Conservation (phyloP, 73 alveolate species). For the Urostyla sp. region DNA sequence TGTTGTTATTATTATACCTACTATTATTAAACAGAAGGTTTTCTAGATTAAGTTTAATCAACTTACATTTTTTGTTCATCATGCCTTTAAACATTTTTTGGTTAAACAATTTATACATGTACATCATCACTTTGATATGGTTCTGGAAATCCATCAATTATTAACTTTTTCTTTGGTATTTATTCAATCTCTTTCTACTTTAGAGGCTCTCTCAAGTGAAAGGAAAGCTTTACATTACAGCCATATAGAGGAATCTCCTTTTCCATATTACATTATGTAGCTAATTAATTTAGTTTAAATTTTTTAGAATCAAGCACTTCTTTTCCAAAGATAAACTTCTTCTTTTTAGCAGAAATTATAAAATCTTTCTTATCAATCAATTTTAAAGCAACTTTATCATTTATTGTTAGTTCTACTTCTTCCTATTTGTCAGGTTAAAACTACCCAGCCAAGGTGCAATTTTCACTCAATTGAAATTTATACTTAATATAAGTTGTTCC, state of each 20-base stretch:
- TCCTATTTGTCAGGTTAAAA: background rate
- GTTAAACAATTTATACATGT: too few relatives aligned
- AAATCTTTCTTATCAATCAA: conserved; percentile 30
- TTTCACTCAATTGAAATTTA: background rate
- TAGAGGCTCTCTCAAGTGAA: conserved; percentile 29
- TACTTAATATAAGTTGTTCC: conserved; percentile 11
- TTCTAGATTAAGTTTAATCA: too few relatives aligned
- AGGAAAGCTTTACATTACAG: background rate
- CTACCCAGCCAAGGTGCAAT: background rate
- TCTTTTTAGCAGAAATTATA: background rate
- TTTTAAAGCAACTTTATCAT: background rate
- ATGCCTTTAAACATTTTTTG: too few relatives aligned
- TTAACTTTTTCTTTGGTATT: conserved; percentile 7
- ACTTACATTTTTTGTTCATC: too few relatives aligned
- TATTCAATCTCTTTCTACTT: conserved; percentile 20
- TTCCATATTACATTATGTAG: conserved; percentile 25
- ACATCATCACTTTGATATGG: conserved; percentile 39
- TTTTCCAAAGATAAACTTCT: conserved; percentile 19
- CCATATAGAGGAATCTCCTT: conserved; percentile 18
- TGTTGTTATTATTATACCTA: background rate
- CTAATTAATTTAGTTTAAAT: background rate
- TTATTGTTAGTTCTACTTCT: background rate
- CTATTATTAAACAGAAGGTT: too few relatives aligned
- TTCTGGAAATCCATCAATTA: conserved; percentile 24
- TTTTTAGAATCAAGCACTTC: conserved; percentile 10